Evolutionary conservation across 1,284 basidiomycete species (phyloP).

Genomic region (Marasmius tenuissimus): DNA sequence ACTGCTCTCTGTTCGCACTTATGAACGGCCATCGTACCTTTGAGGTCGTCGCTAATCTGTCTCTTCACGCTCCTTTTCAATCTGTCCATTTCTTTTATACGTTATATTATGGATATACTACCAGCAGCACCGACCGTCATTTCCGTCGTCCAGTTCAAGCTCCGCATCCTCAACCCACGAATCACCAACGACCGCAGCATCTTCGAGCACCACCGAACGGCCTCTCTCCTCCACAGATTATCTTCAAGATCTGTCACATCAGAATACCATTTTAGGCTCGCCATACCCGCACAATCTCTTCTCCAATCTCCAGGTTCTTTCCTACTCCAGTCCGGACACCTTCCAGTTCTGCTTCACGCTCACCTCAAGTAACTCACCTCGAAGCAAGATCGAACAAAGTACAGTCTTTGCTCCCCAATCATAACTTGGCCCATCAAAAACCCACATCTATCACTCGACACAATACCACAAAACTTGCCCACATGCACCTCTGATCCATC

Average conservation of each 20-base stretch:
- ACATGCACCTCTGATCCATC: neutral
- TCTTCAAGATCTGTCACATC: neutral
- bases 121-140: too few species aligned
- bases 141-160: too few species aligned
- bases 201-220: too few species aligned
- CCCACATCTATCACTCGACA: neutral
- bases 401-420: neutral
- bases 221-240: neutral
- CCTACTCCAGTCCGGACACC: neutral
- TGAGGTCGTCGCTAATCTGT: neutral
- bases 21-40: neutral
- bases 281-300: neutral
- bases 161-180: too few species aligned
- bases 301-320: neutral
- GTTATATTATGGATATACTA: too few species aligned
- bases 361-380: conserved; percentile 45
- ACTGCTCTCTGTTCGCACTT: too few species aligned
- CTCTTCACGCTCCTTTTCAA: too few species aligned
- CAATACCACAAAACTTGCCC: neutral
- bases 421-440: neutral
- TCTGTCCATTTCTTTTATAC: too few species aligned
- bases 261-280: neutral
- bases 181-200: too few species aligned
- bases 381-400: conserved; percentile 5
- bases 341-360: conserved; percentile 1